Percentiles rank a stretch among this genome's conserved stretches.
Evolutionary conservation across 2,329 filamentous ascomycete species (phyloP).

Genomic region (Pseudogymnoascus pannorum): DNA sequence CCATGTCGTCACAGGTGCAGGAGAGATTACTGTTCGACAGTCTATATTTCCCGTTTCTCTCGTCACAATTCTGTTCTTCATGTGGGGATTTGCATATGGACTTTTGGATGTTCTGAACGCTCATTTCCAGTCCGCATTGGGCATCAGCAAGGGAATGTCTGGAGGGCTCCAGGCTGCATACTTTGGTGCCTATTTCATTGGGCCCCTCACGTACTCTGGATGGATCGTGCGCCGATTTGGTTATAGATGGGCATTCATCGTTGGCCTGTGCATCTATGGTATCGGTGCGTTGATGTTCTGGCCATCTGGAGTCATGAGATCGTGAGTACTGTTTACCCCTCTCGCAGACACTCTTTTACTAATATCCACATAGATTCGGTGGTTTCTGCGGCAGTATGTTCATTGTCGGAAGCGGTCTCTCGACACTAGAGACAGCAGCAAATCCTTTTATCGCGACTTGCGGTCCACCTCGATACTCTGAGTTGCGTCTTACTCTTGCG

Average conservation of each 20-base stretch:
- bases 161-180: conserved; percentile 22
- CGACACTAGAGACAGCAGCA: conserved; percentile 67
- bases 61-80: conserved; percentile 43
- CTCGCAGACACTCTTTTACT: conserved; percentile 51
- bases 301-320: conserved; percentile 47
- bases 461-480: conserved; percentile 58
- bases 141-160: conserved; percentile 23
- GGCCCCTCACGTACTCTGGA: conserved; percentile 56
- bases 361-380: conserved; percentile 28
- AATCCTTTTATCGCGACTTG: conserved; percentile 46
- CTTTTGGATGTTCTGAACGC: conserved; percentile 36
- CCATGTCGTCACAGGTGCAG: conserved; percentile 29
- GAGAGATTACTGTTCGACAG: conserved; percentile 35
- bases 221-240: conserved; percentile 58
- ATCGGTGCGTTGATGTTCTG: conserved; percentile 51
- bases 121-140: conserved; percentile 33
- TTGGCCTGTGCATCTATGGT: conserved; percentile 58
- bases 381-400: conserved; percentile 37
- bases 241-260: conserved; percentile 57
- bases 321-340: conserved; percentile 52
- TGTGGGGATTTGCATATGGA: conserved; percentile 42
- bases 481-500: conserved; percentile 68
- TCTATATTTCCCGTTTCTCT: conserved; percentile 36
- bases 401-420: conserved; percentile 64
- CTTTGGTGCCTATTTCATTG: conserved; percentile 58